Evolutionary conservation across 345 rosid genomes (phyloP), one percentile per base, ranked within the genome.

Genomic region (Aquilaria malaccensis): DNA sequence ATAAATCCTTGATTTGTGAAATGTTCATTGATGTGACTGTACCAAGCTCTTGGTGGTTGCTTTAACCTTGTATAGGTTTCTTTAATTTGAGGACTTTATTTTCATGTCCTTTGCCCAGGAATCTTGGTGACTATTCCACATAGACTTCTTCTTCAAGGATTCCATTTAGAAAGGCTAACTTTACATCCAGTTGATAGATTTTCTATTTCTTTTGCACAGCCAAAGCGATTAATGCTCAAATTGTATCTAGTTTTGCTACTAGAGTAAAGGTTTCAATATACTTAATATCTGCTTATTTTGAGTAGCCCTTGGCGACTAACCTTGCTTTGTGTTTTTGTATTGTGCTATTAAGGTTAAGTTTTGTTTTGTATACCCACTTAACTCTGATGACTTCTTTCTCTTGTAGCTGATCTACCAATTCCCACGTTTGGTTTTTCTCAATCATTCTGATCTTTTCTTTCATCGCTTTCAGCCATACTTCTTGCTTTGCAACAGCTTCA

Each of bases 81-180:
- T 11, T 22, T 11, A 31, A 15, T 15, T 55, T 4, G 3, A 55
- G 33, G 30, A 31, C 14, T 3, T 55, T 15, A 3, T 55, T 4
- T 55, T 55, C 6, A 3, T 5, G 3, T 11, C 33, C 11, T 15
- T 31, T 55, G 14, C 10, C 30, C 30, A 9, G 6, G n/a, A 15
- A 15, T 15, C 32, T 29, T 55, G 29, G 58, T 15, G 31, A 29
- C 6, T 22, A 4, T 15, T 4, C 58, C 3, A 55, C 31, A 15
- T 55, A 55, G n/a, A 32, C 30, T 15, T 55, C 58, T 55, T 55
- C 58, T 13, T 55, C 58, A 2, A 55, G 10, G n/a, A 30, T 55
- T 55, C 22, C 22, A 50, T 50, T 50, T 1, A 50, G 52, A 9
- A 50, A 50, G 13, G 22, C 52, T 11, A 11, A 50, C 22, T 50